Evolutionary conservation across 352 stramenopile species (phyloP), one percentile per base, ranked within the genome.

Genomic region (Globisporangium cederbergense): DNA sequence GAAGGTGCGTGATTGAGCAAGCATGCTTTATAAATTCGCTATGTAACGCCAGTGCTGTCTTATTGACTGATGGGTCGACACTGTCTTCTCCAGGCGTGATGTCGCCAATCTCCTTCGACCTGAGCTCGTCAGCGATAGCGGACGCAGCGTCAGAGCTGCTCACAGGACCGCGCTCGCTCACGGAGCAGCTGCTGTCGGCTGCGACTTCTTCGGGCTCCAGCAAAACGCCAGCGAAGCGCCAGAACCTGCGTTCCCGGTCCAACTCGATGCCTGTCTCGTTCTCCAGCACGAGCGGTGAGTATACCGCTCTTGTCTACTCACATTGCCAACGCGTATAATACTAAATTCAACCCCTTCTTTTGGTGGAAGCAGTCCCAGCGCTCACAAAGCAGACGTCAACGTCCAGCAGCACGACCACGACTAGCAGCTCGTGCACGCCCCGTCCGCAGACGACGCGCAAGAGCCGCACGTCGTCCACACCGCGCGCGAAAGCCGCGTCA

Each of bases 181-280:
- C 59, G 9, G 55, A 71, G 16, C 42, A 63, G 49, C 64, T 70
- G 6, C 13, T 53, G n/a, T 8, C 47, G 11, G 45, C 20, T 46
- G 30, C 52, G 5, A 10, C 20, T 14, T 47, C 53, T 13, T 57
- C 51, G 2, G 22, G 9, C 8, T 45, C 32, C 42, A 49, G 4
- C n/a, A 28, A 40, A 32, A 55, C 54, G 36, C 34, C 58, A 13
- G 51, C 61, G 0, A 62, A 75, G 20, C 76, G 76, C 4, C 62
- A 68, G 32, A 77, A 83, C 18, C 43, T 86, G 38, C 77, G 85
- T 7, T 79, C 78, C 13, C 76, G 85, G 2, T 94, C 85, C 32
- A 92, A 94, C 52, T 94, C 85, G 38, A 88, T 92, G 74, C 85
- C 85, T 0, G 73, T 91, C 7, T 75, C 73, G 0, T 75, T 78